phyloP scores from a whole-genome alignment of 495 filamentous ascomycete genomes.

The Geopyxis carbonaria region DNA sequence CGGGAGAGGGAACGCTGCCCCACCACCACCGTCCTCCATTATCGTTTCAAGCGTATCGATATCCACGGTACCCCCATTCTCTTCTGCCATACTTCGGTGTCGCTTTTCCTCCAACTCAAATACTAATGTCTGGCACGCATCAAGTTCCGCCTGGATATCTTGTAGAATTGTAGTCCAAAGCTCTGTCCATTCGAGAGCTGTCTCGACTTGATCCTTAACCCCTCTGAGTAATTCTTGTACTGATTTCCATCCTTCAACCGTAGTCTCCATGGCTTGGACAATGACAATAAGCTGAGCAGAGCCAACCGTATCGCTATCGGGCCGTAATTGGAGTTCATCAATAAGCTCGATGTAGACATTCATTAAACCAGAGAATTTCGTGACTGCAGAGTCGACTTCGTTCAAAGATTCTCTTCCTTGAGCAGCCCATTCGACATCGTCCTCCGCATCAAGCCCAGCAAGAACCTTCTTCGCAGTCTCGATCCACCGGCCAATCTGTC shows the following conservation, averaged over 20 bases:
- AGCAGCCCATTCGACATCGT: slow-evolving; percentile 95
- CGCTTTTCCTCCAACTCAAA: slow-evolving; percentile 95
- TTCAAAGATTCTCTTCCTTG: slow-evolving; percentile 66
- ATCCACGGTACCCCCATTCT: slow-evolving; percentile 49
- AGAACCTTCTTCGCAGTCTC: slow-evolving; percentile 75
- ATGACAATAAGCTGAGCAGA: slow-evolving; percentile 49
- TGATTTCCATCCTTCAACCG: slow-evolving; percentile 66
- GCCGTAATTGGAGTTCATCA: slow-evolving; percentile 66
- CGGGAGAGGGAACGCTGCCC: slow-evolving; percentile 30
- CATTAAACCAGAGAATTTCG: slow-evolving; percentile 68
- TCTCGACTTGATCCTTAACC: slow-evolving; percentile 78
- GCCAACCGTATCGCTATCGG: slow-evolving; percentile 54
- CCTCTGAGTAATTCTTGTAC: slow-evolving; percentile 55
- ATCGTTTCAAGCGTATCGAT: slow-evolving; percentile 86
- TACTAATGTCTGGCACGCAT: slow-evolving; percentile 60
- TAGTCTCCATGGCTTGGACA: slow-evolving; percentile 72
- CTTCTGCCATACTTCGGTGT: slow-evolving; percentile 51
- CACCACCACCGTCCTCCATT: slow-evolving; percentile 66
- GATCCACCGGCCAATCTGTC: slow-evolving; percentile 86
- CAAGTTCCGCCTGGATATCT: slow-evolving; percentile 81
- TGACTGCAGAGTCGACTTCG: slow-evolving; percentile 74
- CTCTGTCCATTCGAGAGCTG: slow-evolving; percentile 98
- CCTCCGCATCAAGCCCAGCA: slow-evolving; percentile 69
- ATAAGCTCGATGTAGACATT: slow-evolving; percentile 80
- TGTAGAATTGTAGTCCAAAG: slow-evolving; percentile 85